These are phyloP conservation scores for Amyloporia xantha DNA, from an alignment of 768 basidiomycete genomes.

Conservation along the genomic window DNA sequence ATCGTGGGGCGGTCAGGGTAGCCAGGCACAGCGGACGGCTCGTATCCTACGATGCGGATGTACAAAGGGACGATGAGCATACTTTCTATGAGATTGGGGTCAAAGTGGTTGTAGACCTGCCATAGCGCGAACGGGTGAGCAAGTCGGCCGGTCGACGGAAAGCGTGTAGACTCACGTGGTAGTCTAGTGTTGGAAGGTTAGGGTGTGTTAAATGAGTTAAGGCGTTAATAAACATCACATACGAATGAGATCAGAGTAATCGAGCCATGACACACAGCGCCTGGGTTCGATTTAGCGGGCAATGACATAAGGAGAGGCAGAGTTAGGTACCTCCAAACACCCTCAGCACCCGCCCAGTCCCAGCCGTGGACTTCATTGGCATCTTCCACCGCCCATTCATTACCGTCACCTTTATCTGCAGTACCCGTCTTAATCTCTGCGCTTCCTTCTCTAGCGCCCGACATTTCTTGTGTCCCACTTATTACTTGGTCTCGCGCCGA, in stretches of 20 bases:
- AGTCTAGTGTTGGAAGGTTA: conserved; percentile 1
- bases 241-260: conserved; percentile 16
- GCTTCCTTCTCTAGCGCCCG: no score
- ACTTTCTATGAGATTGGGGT: conserved; percentile 31
- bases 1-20: conserved; percentile 41
- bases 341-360: conserved; percentile 24
- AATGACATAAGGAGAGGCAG: background rate
- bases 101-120: conserved; percentile 9
- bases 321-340: conserved; percentile 16
- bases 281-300: conserved; percentile 7
- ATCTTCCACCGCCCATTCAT: background rate
- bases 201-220: background rate
- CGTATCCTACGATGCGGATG: conserved; percentile 29
- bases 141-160: background rate
- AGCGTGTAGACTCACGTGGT: conserved; percentile 14
- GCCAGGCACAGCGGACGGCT: conserved; percentile 14
- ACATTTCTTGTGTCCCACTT: no score
- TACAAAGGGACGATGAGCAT: conserved; percentile 49
- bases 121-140: no score
- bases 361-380: conserved; percentile 5
- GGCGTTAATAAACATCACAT: background rate
- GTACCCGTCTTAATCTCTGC: no score
- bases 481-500: no score
- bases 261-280: conserved; percentile 21
- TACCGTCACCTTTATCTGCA: background rate